Conservation (phyloP, 1,284 basidiomycete species). For the Wallemia mellicola region DNA sequence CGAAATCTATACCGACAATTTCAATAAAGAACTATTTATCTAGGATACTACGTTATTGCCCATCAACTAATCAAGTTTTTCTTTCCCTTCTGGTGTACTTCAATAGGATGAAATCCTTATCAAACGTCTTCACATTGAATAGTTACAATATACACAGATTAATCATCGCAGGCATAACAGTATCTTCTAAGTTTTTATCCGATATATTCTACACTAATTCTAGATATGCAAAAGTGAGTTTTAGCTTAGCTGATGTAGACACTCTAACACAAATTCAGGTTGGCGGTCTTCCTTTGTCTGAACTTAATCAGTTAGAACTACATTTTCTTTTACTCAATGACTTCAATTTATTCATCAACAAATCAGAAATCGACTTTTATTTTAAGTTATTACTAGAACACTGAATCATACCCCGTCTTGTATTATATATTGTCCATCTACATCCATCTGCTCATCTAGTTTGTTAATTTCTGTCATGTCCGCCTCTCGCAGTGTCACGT, state of each 20-base stretch:
- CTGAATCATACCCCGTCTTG: background rate
- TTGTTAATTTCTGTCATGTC: background rate
- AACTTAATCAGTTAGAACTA: conserved; percentile 86
- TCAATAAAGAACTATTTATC: conserved; percentile 78
- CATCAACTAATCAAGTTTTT: conserved; percentile 93
- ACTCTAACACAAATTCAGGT: conserved; percentile 23
- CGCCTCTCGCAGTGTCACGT: background rate
- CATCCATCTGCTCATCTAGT: background rate
- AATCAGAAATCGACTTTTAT: background rate
- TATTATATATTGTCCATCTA: background rate
- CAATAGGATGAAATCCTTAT: conserved; percentile 34
- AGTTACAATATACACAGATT: conserved; percentile 86
- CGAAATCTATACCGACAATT: conserved; percentile 79
- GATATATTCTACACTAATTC: conserved; percentile 99
- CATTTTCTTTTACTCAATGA: conserved; percentile 91
- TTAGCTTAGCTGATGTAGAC: conserved; percentile 2
- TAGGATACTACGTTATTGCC: conserved; percentile 91
- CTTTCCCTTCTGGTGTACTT: conserved; percentile 82
- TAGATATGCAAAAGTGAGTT: conserved; percentile 65
- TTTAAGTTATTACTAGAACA: background rate
- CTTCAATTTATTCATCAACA: conserved; percentile 52
- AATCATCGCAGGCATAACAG: conserved; percentile 88
- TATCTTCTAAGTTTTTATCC: conserved; percentile 93
- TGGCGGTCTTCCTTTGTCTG: conserved; percentile 70
- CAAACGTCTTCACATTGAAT: conserved; percentile 71